Percentiles rank a stretch among this genome's conserved stretches.
Evolutionary conservation across 83 land plant genomes (phyloP).

Genomic region (Picea mariana): DNA sequence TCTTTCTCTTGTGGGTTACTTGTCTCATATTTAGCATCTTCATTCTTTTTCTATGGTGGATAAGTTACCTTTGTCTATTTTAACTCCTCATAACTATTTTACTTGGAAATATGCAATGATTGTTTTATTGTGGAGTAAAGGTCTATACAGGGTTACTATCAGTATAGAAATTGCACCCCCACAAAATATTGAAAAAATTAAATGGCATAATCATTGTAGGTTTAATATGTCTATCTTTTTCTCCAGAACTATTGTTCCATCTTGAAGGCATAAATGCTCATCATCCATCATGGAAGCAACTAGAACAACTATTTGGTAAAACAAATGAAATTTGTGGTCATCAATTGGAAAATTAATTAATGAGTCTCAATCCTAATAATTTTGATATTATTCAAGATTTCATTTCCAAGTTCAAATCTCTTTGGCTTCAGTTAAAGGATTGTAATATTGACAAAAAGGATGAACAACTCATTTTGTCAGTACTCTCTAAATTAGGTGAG

Average conservation of each 20-base stretch:
- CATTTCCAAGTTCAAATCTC: too few relatives aligned
- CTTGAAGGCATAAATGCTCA: background rate
- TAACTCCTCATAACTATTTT: background rate
- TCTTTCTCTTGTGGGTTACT: background rate
- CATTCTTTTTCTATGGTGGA: background rate
- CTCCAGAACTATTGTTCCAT: too few relatives aligned
- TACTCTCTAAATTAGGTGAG: too few relatives aligned
- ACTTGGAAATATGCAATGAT: background rate
- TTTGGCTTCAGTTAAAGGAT: too few relatives aligned
- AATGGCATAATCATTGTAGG: background rate
- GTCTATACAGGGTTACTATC: background rate
- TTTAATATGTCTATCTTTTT: background rate
- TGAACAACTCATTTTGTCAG: too few relatives aligned
- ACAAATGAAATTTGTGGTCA: conserved; percentile 37
- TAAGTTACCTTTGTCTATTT: background rate
- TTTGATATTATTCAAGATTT: too few relatives aligned
- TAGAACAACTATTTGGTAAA: conserved; percentile 2
- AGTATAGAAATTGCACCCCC: background rate
- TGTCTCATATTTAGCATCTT: background rate
- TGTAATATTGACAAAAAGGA: too few relatives aligned
- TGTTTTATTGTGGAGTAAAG: background rate
- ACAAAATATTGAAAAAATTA: background rate
- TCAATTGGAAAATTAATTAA: too few relatives aligned
- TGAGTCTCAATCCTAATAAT: too few relatives aligned
- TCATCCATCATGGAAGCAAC: background rate